phyloP scores from a whole-genome alignment of 768 basidiomycete genomes.

The Stropharia rugosoannulata region DNA sequence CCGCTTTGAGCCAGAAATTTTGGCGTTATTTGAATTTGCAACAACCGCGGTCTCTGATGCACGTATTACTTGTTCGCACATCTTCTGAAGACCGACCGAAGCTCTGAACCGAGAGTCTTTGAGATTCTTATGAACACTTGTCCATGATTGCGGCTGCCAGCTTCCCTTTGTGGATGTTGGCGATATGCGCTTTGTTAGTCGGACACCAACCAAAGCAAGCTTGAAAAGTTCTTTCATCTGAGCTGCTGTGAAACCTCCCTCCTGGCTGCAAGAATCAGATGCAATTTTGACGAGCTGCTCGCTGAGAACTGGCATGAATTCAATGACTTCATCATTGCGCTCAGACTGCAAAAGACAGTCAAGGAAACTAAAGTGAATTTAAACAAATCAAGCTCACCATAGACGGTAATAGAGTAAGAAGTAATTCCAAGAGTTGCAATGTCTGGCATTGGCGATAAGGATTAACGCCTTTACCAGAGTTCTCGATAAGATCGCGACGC shows the following conservation, averaged over 20 bases:
- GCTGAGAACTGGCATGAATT: constrained; percentile 52
- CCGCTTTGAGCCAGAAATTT: constrained; percentile 22
- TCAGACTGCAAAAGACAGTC: constrained; percentile 20
- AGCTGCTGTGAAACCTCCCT: constrained; percentile 46
- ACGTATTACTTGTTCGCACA: constrained; percentile 62
- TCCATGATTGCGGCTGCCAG: constrained; percentile 68
- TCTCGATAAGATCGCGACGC: constrained; percentile 55
- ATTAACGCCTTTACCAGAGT: constrained; percentile 65
- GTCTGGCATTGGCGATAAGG: constrained; percentile 74
- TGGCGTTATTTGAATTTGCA: constrained; percentile 12
- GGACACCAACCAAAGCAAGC: constrained; percentile 59
- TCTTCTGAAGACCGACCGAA: constrained; percentile 56
- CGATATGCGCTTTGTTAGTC: constrained; percentile 56
- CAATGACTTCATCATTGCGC: constrained; percentile 36
- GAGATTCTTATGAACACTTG: constrained; percentile 44
- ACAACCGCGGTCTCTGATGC: constrained; percentile 16
- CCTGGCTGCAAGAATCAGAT: constrained; percentile 46
- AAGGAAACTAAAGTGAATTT: neutral
- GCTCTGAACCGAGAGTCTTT: constrained; percentile 60
- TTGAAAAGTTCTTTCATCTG: constrained; percentile 84
- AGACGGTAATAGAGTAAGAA: constrained; percentile 55
- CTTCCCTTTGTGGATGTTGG: constrained; percentile 29
- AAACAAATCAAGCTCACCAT: constrained; percentile 35
- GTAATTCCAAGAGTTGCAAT: constrained; percentile 65
- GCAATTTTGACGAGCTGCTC: constrained; percentile 47